A percentile compares a stretch with the other conserved stretches of the same genome.
Conservation (phyloP, 2,329 filamentous ascomycete species). For the Westerdykella ornata region DNA sequence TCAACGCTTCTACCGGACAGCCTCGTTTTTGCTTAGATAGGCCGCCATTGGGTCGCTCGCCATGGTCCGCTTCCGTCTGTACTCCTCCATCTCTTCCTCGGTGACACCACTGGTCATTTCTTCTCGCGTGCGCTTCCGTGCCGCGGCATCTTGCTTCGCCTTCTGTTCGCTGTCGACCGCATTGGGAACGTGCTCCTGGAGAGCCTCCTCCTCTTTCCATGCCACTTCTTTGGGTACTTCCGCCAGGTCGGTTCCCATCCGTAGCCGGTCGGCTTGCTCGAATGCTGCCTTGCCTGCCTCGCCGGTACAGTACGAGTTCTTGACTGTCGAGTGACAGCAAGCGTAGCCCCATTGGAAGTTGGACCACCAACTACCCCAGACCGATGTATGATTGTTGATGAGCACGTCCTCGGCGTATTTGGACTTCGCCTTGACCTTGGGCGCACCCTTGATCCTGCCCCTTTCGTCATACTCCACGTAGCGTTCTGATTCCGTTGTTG, state of each 20-base stretch:
- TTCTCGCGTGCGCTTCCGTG: conserved; percentile 66
- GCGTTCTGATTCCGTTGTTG: conserved; percentile 71
- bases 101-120: conserved; percentile 73
- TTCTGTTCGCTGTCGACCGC: conserved; percentile 39
- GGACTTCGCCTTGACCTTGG: conserved; percentile 68
- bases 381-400: conserved; percentile 82
- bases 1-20: conserved; percentile 34
- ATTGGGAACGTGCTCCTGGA: conserved; percentile 41
- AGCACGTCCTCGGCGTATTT: conserved; percentile 88
- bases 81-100: conserved; percentile 81
- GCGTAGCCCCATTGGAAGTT: conserved; percentile 94
- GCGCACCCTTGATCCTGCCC: conserved; percentile 81
- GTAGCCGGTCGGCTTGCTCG: conserved; percentile 63
- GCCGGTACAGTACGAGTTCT: conserved; percentile 97
- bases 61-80: conserved; percentile 65
- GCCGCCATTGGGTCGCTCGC: conserved; percentile 83
- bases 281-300: conserved; percentile 78
- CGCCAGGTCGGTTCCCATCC: conserved; percentile 43
- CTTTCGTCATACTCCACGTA: conserved; percentile 94
- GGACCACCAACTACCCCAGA: conserved; percentile 98
- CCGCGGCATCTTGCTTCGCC: conserved; percentile 35
- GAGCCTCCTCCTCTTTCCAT: conserved; percentile 39
- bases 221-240: conserved; percentile 38
- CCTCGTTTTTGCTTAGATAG: conserved; percentile 65
- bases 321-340: conserved; percentile 87